Percentiles rank a stretch among this genome's conserved stretches.
Evolutionary conservation across 495 filamentous ascomycete genomes (phyloP).

Genomic region (Penicillium turbatum): DNA sequence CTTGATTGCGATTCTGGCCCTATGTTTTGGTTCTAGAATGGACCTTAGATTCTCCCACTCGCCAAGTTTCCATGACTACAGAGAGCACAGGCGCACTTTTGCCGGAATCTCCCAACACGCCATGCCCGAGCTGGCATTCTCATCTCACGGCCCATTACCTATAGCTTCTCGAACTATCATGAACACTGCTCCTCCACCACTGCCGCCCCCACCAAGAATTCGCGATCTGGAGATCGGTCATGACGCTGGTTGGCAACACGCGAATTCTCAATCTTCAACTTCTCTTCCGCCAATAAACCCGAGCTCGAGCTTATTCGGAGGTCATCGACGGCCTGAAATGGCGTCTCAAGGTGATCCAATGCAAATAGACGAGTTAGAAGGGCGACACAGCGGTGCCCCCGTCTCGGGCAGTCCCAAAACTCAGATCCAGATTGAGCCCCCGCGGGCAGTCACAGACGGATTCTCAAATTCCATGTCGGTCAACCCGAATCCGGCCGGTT

Average conservation of each 20-base stretch:
- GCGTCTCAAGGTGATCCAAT: constrained; percentile 35
- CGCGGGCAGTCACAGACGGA: constrained; percentile 41
- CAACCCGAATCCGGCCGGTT: constrained; percentile 35
- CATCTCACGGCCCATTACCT: constrained; percentile 50
- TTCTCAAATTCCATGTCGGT: constrained; percentile 41
- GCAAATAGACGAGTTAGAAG: constrained; percentile 40
- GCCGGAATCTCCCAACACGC: constrained; percentile 19
- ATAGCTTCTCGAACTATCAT: constrained; percentile 47
- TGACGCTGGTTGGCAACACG: constrained; percentile 59
- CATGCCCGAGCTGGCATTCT: constrained; percentile 34
- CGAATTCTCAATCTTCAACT: constrained; percentile 39
- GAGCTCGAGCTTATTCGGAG: constrained; percentile 53
- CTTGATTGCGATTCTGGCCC: constrained; percentile 25
- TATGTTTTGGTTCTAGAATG: constrained; percentile 44
- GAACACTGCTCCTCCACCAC: constrained; percentile 53
- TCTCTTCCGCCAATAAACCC: constrained; percentile 47
- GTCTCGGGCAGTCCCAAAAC: constrained; percentile 33
- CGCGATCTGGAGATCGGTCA: constrained; percentile 50
- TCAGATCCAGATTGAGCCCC: constrained; percentile 47
- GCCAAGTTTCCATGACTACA: constrained; percentile 52
- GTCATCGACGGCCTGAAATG: constrained; percentile 33
- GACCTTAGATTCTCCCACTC: constrained; percentile 52
- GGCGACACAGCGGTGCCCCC: constrained; percentile 29
- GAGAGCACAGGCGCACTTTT: constrained; percentile 24
- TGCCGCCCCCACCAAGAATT: constrained; percentile 58